Base-by-base conservation (phyloP, 495 filamentous ascomycete species). In the Aspergillus cristatus region DNA sequence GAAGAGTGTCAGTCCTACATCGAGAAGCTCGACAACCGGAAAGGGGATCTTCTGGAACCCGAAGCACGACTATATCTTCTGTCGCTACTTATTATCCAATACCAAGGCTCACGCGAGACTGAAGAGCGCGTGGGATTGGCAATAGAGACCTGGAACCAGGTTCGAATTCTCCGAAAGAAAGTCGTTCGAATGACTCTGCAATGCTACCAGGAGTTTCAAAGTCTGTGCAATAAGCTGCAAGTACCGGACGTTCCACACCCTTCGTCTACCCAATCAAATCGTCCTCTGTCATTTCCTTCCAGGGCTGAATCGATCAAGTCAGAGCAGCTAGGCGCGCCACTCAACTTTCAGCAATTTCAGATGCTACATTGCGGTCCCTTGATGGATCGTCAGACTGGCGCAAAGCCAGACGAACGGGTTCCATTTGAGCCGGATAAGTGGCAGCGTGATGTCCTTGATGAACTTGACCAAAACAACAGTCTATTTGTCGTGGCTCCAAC, bases 401-500 rank as follows among this genome's bases (percentile, higher is more conserved):
- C 82, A 0, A 55, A 57, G 15, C 69, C 75, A 2, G 84, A 89
- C 57, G 37, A 63, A 14, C 73, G 84, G 29, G 79, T 81, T 10
- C 66, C 62, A 1, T 89, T 89, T 46, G 55, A 78, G 7, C 84
- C 84, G 3, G 84, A 89, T 61, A 69, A 63, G 2, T 89, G 84
- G 84, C 84, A 89, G 57, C 61, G 78, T 30, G 65, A 74, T 14
- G 82, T 87, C 1, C 62, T 89, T 7, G 81, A 89, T 43, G 74
- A 75, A 35, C 74, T 89, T 36, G 84, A 89, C 53, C 66, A 60
- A 0, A 62, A 79, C 34, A 70, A 71, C 29, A 84, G 80, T 41
- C 63, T 84, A 1, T 80, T 89, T 49, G 78, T 86, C 0, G 77
- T 87, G 8, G 84, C 84, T 1, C 84, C 84, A 7, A 89, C 84